phyloP scores from a whole-genome alignment of 108 stramenopile species.

The Nitzschia putrida region DNA sequence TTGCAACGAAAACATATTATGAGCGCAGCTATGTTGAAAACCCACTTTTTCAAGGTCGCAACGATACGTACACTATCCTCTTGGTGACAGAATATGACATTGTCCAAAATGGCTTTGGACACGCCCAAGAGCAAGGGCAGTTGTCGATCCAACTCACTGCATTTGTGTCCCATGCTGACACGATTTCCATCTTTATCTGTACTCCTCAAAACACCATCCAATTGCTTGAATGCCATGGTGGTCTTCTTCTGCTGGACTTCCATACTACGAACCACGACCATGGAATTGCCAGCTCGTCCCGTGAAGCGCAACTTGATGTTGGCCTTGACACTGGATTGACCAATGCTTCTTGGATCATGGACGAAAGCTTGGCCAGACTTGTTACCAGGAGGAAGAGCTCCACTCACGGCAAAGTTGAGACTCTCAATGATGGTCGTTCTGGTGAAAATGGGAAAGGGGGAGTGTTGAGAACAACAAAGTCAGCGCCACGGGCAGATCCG shows the following conservation, averaged over 20 bases:
- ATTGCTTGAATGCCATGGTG: constrained; percentile 81
- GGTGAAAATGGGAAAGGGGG: not conserved
- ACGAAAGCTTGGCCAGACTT: constrained; percentile 90
- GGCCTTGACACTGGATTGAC: constrained; percentile 74
- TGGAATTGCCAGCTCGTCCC: constrained; percentile 53
- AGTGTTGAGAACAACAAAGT: not conserved
- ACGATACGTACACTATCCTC: constrained; percentile 1
- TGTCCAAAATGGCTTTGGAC: constrained; percentile 93
- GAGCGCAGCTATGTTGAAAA: not conserved
- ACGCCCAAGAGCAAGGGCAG: constrained; percentile 89
- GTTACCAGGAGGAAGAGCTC: constrained; percentile 90
- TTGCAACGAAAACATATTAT: not conserved
- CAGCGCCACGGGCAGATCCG: not conserved
- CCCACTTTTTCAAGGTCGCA: not conserved
- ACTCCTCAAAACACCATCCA: constrained; percentile 88
- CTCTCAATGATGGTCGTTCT: constrained; percentile 99
- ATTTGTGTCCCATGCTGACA: constrained; percentile 81
- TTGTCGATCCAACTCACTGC: constrained; percentile 88
- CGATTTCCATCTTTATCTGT: constrained; percentile 65
- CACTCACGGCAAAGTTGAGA: constrained; percentile 96
- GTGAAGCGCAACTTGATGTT: constrained; percentile 89
- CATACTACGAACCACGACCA: constrained; percentile 91
- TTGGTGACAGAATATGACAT: constrained; percentile 67
- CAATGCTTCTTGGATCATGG: constrained; percentile 87
- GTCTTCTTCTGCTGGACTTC: constrained; percentile 90